Conservation (phyloP, 2,329 filamentous ascomycete genomes). For the Fusarium sp. region DNA sequence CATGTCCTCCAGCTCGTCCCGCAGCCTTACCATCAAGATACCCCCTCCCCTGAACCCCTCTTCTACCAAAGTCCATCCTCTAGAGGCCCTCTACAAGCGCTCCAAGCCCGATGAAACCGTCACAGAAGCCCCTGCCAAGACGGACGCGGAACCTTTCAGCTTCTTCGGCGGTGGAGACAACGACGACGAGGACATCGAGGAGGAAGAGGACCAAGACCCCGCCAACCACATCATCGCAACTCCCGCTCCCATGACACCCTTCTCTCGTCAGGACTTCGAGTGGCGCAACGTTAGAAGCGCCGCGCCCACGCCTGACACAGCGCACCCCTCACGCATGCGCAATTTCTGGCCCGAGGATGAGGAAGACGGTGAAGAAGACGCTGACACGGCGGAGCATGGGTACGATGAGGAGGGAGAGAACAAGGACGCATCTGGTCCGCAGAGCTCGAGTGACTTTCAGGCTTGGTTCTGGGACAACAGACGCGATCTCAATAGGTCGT, state of each 20-base stretch:
- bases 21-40: constrained; percentile 68
- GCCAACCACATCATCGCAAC: constrained; percentile 53
- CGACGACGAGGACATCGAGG: constrained; percentile 60
- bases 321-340: constrained; percentile 76
- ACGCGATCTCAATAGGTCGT: constrained; percentile 73
- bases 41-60: constrained; percentile 61
- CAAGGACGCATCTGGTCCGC: constrained; percentile 39
- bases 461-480: constrained; percentile 78
- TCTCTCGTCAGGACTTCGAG: constrained; percentile 82
- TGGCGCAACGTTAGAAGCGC: constrained; percentile 83
- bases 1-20: constrained; percentile 64
- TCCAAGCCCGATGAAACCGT: constrained; percentile 61
- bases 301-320: constrained; percentile 94
- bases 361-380: constrained; percentile 52
- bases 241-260: constrained; percentile 81
- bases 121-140: constrained; percentile 51
- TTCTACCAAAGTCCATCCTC: constrained; percentile 75
- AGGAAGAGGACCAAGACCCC: constrained; percentile 62
- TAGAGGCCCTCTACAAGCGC: constrained; percentile 93
- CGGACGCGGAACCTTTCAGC: constrained; percentile 74
- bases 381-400: constrained; percentile 50
- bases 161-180: constrained; percentile 75
- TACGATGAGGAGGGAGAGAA: constrained; percentile 48
- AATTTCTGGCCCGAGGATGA: constrained; percentile 65
- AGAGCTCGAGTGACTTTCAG: constrained; percentile 67